Evolutionary conservation across 164 flowering plant genomes (phyloP), one percentile per base, ranked within the genome.

Genomic region (Pachysandra terminalis): DNA sequence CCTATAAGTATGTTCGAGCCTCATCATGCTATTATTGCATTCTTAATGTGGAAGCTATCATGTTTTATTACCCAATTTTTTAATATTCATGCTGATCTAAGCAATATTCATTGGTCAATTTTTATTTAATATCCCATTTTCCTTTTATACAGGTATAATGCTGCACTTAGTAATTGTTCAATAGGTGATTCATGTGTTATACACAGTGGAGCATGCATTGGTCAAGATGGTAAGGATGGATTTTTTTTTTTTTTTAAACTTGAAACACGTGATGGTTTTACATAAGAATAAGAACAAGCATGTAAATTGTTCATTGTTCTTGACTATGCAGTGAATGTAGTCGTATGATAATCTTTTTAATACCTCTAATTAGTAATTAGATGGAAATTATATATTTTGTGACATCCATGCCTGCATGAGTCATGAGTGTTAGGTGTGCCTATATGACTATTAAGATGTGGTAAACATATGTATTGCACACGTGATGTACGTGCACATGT

Each of bases 201-300:
- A 55, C 96, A 87, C 71, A 77, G 70, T 80, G 97, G 98, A 61
- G 95, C 76, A 8, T 88, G 93, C 85, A 78, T 91, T 68, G 97
- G 98, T 71, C 98, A 91, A 86, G 96, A 91, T 88, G 96, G 97
- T 93, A 81, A 77, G 78, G 27, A 53, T 71, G 32, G 37, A 63
- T 66, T 56, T 22, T 63, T 37, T 23, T 17, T 23, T 23, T 16
- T 56, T n/a, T n/a, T n/a, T n/a, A n/a, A 16, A 25, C 9, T 37
- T 56, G 54, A 22, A 45, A 45, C 15, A 1, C 10, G 14, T 45
- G 51, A 5, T 45, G 15, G 4, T 45, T 10, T 45, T 45, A 5
- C 15, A 12, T 12, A 15, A 45, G 51, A 45, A 13, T 45, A 1
- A 45, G 14, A 45, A 45, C 17, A 45, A 12, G 51, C 6, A 45